phyloP scores from a whole-genome alignment of 495 filamentous ascomycete species.

The Penicillium daleae region DNA sequence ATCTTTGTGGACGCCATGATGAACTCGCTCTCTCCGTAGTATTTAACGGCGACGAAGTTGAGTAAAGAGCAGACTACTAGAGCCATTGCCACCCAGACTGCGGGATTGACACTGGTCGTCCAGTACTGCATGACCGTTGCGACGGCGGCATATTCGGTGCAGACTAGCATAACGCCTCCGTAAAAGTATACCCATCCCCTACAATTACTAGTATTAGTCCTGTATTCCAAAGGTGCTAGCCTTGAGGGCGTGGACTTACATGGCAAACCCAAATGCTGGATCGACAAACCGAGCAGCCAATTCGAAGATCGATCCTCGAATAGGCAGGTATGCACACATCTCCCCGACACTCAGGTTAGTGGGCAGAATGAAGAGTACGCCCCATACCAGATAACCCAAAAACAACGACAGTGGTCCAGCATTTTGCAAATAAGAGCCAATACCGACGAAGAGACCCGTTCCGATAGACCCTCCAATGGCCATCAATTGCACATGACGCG shows the following conservation, averaged over 20 bases:
- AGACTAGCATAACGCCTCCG: constrained; percentile 50
- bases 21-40: constrained; percentile 77
- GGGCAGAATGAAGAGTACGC: constrained; percentile 39
- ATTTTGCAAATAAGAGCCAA: constrained; percentile 66
- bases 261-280: constrained; percentile 72
- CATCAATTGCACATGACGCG: constrained; percentile 70
- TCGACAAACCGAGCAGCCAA: constrained; percentile 73
- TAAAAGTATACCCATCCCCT: constrained; percentile 49
- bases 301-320: constrained; percentile 72
- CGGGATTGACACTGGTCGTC: constrained; percentile 51
- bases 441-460: constrained; percentile 77
- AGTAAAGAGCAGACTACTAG: constrained; percentile 65
- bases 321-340: constrained; percentile 74
- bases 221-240: constrained; percentile 6
- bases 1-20: constrained; percentile 76
- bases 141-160: constrained; percentile 70
- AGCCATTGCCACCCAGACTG: constrained; percentile 74
- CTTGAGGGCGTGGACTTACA: constrained; percentile 25
- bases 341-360: constrained; percentile 52
- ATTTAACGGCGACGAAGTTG: constrained; percentile 69
- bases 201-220: constrained; percentile 21
- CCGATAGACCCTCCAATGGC: constrained; percentile 76
- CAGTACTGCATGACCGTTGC: constrained; percentile 74
- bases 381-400: constrained; percentile 60
- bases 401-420: constrained; percentile 69